Evolutionary conservation across 2,329 filamentous ascomycete species (phyloP).

Genomic region (Monilinia vaccinii-corymbosi): DNA sequence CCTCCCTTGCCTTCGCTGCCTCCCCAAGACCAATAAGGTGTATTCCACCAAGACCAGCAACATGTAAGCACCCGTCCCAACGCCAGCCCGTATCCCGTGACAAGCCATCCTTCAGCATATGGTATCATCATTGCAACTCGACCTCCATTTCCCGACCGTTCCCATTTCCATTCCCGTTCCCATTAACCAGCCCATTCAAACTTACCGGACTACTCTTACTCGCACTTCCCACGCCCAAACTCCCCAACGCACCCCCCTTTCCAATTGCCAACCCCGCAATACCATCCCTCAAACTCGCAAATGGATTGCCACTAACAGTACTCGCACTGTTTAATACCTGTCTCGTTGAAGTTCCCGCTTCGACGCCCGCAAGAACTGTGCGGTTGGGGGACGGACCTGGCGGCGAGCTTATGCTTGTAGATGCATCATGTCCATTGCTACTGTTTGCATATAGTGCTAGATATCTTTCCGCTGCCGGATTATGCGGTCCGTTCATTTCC

Average conservation of each 20-base stretch:
- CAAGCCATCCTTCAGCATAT: conserved; percentile 3
- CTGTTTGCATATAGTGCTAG: conserved; percentile 9
- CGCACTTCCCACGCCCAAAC: conserved; percentile 19
- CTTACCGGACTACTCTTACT: conserved; percentile 23
- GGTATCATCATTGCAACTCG: conserved; percentile 38
- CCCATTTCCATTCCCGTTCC: conserved; percentile 11
- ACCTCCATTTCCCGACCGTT: conserved; percentile 34
- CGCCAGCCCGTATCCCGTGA: background rate
- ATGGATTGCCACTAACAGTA: conserved; percentile 27
- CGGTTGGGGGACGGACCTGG: background rate
- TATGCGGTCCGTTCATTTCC: conserved; percentile 77
- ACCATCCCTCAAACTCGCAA: conserved; percentile 36
- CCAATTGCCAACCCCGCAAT: conserved; percentile 37
- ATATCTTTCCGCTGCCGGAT: conserved; percentile 36
- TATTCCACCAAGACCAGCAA: background rate
- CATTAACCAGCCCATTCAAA: background rate
- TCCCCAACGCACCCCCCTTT: conserved; percentile 14
- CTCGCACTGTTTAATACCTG: conserved; percentile 26
- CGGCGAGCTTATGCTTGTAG: background rate
- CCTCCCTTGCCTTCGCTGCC: background rate
- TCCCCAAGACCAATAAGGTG: background rate
- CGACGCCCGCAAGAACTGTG: conserved; percentile 1
- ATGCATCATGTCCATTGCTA: conserved; percentile 3
- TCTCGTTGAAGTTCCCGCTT: conserved; percentile 13
- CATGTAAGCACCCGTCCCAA: background rate